A percentile compares a stretch with the other conserved stretches of the same genome.
These are phyloP conservation scores for Austroboletus rostrupii DNA, from an alignment of 1,284 basidiomycete genomes.

Conservation along the genomic window DNA sequence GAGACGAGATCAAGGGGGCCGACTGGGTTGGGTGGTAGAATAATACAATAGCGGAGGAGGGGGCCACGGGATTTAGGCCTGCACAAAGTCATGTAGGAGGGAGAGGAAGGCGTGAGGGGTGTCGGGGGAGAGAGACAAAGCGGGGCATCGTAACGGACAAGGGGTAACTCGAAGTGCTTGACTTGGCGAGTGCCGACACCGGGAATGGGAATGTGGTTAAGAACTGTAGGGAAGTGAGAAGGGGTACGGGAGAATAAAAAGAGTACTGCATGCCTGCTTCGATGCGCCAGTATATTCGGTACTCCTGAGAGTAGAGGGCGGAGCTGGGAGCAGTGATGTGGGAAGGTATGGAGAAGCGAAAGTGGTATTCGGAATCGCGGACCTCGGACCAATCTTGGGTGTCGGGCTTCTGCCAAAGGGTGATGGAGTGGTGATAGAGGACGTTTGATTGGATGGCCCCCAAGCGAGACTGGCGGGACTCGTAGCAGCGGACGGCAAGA, in stretches of 20 bases:
- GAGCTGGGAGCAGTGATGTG: conserved; percentile 65
- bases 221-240: conserved; percentile 40
- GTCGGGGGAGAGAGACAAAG: conserved; percentile 29
- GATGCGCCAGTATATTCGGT: conserved; percentile 75
- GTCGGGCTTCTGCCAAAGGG: conserved; percentile 66
- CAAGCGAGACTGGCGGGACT: conserved; percentile 60
- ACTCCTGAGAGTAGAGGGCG: conserved; percentile 65
- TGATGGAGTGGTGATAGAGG: conserved; percentile 60
- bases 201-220: conserved; percentile 59
- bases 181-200: conserved; percentile 64
- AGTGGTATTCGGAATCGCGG: conserved; percentile 63
- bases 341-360: conserved; percentile 64
- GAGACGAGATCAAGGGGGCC: conserved; percentile 58
- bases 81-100: conserved; percentile 36
- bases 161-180: conserved; percentile 63
- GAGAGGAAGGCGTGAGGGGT: conserved; percentile 29
- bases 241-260: conserved; percentile 7
- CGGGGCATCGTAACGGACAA: conserved; percentile 62
- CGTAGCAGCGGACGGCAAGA: conserved; percentile 74
- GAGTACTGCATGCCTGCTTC: conserved; percentile 62
- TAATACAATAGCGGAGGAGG: conserved; percentile 46
- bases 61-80: conserved; percentile 45
- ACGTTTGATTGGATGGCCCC: conserved; percentile 55
- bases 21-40: conserved; percentile 43
- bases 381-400: conserved; percentile 52